Percentiles rank a stretch among this genome's conserved stretches.
These are phyloP conservation scores for Caryocar brasiliense DNA, from an alignment of 441 rosid species.

Conservation along the genomic window DNA sequence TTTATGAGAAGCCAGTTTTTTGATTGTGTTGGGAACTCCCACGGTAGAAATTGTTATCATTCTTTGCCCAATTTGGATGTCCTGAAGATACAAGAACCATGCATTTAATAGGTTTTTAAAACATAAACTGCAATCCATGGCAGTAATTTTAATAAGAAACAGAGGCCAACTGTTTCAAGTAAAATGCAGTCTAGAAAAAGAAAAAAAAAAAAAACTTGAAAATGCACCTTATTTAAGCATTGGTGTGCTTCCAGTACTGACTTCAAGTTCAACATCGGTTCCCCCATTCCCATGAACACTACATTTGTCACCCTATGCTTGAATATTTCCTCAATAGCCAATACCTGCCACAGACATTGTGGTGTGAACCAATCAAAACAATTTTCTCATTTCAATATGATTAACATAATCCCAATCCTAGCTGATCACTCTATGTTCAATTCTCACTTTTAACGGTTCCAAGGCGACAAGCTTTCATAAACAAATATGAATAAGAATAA, in stretches of 20 bases:
- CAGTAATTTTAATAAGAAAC: too few species aligned
- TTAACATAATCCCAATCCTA: too few species aligned
- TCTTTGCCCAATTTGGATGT: slow-evolving; percentile 88
- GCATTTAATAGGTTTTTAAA: too few species aligned
- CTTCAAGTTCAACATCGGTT: slow-evolving; percentile 89
- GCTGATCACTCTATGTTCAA: too few species aligned
- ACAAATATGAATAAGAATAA: not conserved
- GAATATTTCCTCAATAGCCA: slow-evolving; percentile 83
- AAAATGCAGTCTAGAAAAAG: not conserved
- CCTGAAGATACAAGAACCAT: slow-evolving; percentile 41
- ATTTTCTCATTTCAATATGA: too few species aligned
- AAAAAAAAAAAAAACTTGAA: slow-evolving; percentile 1
- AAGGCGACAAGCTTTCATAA: not conserved
- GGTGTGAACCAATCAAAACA: too few species aligned
- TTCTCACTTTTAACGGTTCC: too few species aligned
- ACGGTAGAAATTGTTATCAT: slow-evolving; percentile 95
- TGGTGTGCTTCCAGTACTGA: slow-evolving; percentile 82
- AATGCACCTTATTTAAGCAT: slow-evolving; percentile 73
- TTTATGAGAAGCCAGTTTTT: slow-evolving; percentile 77
- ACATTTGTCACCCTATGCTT: slow-evolving; percentile 89
- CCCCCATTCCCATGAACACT: slow-evolving; percentile 98
- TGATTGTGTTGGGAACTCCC: slow-evolving; percentile 93
- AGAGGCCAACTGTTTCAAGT: not conserved
- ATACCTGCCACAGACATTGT: slow-evolving; percentile 65
- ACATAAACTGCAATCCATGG: too few species aligned